Evolutionary conservation across 768 basidiomycete species (phyloP).

Genomic region (Tylopilus sp.): DNA sequence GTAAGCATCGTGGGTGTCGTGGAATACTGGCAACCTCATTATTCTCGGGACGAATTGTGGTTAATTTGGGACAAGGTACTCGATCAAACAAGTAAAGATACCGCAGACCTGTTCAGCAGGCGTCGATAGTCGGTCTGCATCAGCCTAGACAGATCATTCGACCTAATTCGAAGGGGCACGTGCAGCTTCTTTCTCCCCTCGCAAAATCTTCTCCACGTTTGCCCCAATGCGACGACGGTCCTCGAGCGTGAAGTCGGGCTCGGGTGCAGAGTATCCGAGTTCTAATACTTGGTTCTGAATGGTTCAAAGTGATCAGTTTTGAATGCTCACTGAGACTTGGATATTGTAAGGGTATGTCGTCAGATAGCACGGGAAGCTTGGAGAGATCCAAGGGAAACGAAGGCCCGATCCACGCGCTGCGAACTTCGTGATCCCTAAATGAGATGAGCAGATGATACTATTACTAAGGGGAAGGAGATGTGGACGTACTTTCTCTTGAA

Average conservation of each 20-base stretch:
- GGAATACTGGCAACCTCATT: no score
- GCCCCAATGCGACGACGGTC: slow-evolving; percentile 59
- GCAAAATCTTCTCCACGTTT: slow-evolving; percentile 56
- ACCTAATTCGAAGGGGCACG: slow-evolving; percentile 42
- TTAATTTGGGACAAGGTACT: no score
- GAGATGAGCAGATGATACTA: background rate
- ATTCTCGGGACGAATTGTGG: no score
- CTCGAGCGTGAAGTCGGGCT: slow-evolving; percentile 50
- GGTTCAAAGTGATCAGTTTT: background rate
- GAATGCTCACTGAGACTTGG: slow-evolving; percentile 53
- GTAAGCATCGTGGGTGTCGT: no score
- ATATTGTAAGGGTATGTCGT: slow-evolving; percentile 66
- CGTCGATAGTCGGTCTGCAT: no score
- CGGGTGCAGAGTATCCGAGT: slow-evolving; percentile 63
- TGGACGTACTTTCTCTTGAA: slow-evolving; percentile 49
- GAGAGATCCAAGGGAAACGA: slow-evolving; percentile 65
- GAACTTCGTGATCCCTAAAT: slow-evolving; percentile 64
- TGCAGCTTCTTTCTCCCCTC: slow-evolving; percentile 65
- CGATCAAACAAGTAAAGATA: no score
- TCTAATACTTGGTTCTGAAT: slow-evolving; percentile 35
- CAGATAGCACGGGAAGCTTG: slow-evolving; percentile 46
- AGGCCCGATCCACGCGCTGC: slow-evolving; percentile 72
- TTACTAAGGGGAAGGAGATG: background rate
- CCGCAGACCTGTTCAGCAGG: no score
- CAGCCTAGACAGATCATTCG: background rate